Conservation (phyloP, 169 alveolate species). For the Cryptosporidium tyzzeri region DNA sequence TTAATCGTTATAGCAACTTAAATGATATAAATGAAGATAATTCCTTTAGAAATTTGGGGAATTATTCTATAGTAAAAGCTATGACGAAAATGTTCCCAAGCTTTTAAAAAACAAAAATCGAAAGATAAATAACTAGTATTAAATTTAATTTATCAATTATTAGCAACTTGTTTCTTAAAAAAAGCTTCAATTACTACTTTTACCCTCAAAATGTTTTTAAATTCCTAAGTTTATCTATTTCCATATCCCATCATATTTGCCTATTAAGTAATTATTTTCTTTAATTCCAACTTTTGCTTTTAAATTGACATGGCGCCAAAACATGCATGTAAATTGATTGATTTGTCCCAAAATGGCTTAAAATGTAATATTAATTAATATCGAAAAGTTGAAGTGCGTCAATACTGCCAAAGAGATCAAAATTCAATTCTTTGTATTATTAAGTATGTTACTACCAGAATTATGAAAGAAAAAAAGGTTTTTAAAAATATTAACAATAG, state of each 20-base stretch:
- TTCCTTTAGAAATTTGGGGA: background rate
- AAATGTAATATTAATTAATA: background rate
- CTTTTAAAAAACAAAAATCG: constrained; percentile 1
- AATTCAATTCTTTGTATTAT: too few relatives aligned
- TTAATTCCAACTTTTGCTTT: background rate
- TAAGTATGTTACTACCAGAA: too few relatives aligned
- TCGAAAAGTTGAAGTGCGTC: background rate
- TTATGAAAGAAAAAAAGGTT: too few relatives aligned
- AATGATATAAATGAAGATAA: background rate
- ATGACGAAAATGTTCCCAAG: constrained; percentile 30
- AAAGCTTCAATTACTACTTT: background rate
- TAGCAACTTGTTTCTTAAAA: background rate
- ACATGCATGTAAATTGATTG: background rate
- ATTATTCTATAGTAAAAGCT: constrained; percentile 5
- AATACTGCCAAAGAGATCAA: too few relatives aligned
- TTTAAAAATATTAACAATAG: background rate
- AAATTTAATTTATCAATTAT: background rate
- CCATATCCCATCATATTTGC: too few relatives aligned
- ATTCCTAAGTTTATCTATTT: background rate
- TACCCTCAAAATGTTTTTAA: background rate
- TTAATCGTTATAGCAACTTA: background rate
- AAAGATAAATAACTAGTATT: background rate
- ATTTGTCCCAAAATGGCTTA: background rate
- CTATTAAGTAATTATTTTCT: too few relatives aligned
- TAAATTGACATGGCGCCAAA: background rate